Conservation (phyloP, 139 green algal species). For the Monoraphidium neglectum region DNA sequence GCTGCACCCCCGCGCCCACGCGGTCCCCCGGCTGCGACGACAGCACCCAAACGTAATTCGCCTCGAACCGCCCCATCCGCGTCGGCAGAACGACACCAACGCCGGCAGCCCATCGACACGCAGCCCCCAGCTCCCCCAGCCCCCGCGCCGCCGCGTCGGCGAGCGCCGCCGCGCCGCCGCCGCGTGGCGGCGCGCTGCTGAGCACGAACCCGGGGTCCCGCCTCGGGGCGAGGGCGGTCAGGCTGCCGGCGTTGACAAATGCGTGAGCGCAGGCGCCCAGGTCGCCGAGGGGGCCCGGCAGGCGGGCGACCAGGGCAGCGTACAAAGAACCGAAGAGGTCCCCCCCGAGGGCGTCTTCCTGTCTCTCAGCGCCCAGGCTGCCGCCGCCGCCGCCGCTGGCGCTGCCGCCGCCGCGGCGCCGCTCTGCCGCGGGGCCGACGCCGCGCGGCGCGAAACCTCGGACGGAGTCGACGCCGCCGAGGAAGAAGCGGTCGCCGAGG, state of each 20-base stretch:
- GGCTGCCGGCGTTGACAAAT: conserved; percentile 77
- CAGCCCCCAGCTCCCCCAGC: conserved; percentile 1
- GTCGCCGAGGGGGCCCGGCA: conserved; percentile 18
- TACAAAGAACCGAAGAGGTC: conserved; percentile 65
- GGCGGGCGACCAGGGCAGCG: conserved; percentile 52
- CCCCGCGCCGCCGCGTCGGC: not conserved
- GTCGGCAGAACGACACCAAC: conserved; percentile 62
- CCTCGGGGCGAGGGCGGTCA: conserved; percentile 26
- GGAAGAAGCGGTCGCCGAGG: conserved; percentile 14
- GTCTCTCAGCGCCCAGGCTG: not conserved
- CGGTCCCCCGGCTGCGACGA: conserved; percentile 53
- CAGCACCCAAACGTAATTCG: conserved; percentile 57
- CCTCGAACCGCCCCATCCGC: conserved; percentile 55
- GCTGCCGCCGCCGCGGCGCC: conserved; percentile 10
- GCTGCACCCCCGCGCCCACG: conserved; percentile 58
- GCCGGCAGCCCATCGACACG: conserved; percentile 50
- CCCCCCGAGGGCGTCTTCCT: conserved; percentile 67
- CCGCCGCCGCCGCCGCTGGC: not conserved
- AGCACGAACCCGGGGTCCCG: not conserved
- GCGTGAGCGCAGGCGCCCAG: conserved; percentile 63
- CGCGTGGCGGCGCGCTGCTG: not conserved
- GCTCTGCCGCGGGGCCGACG: conserved; percentile 20
- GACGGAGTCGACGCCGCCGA: conserved; percentile 16
- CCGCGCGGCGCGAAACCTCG: conserved; percentile 24
- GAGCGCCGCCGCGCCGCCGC: no score